A percentile compares a stretch with the other conserved stretches of the same genome.
phyloP scores from a whole-genome alignment of 768 basidiomycete species.

The Hypholoma sublateritium region DNA sequence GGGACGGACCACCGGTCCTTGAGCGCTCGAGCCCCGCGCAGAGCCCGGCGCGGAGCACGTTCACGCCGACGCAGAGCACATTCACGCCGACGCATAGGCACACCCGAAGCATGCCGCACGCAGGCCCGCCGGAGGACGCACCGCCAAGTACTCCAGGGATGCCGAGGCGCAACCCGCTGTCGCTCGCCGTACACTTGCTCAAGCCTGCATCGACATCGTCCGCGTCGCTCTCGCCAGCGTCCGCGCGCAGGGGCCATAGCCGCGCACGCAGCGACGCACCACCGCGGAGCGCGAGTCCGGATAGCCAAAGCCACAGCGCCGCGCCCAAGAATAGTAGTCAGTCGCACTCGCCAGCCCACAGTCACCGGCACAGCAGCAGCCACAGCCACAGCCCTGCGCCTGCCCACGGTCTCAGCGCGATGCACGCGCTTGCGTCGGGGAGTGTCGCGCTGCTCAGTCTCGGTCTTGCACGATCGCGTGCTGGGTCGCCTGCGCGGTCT shows the following conservation, averaged over 20 bases:
- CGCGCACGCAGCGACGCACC: not conserved
- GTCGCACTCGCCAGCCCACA: not conserved
- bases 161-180: conserved; percentile 32
- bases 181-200: conserved; percentile 44
- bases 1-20: conserved; percentile 10
- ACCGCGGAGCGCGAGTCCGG: not conserved
- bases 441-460: not conserved
- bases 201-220: conserved; percentile 1
- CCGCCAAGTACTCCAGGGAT: not conserved
- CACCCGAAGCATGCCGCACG: conserved; percentile 1
- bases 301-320: not conserved
- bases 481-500: not conserved
- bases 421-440: conserved; percentile 6
- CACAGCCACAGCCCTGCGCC: not conserved
- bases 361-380: conserved; percentile 7
- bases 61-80: not conserved
- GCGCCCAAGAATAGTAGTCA: too few species aligned
- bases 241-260: not conserved
- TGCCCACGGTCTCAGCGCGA: not conserved
- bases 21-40: conserved; percentile 7
- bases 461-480: not conserved
- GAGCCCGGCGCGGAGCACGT: too few species aligned
- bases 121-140: not conserved
- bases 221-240: not conserved
- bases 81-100: conserved; percentile 1